Evolutionary conservation across 257 asterid genomes (phyloP), one percentile per base, ranked within the genome.

Genomic region (Cordia subcordata): DNA sequence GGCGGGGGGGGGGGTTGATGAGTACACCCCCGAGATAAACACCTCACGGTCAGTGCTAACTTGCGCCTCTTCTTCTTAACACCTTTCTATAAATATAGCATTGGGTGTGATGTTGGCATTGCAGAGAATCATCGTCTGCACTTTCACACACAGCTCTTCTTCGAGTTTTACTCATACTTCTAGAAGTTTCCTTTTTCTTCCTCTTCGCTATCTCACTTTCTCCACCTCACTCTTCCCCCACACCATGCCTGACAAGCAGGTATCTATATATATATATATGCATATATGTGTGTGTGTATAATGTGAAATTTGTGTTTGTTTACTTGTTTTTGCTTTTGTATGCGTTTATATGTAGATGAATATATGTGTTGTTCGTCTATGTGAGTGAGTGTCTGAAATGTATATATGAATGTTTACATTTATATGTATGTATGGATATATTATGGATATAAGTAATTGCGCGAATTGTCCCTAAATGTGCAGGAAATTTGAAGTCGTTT

Each of bases 211-310:
- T 15, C 56, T 61, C 53, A 49, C 55, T 33, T 49, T 46, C 70
- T 20, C 55, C 42, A 68, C 38, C 65, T 60, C 84, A 4, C 38
- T 60, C 9, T 21, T 47, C 38, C 53, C 18, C 59, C 68, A 66
- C 40, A 39, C 75, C 67, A 81, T 90, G 87, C 83, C 85, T 4
- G 81, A 77, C 55, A 64, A 68, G 49, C 83, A 81, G 96, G 97
- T 90, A 60, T n/a, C 14, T 16, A 3, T 55, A 18, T 11, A 13
- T 51, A 5, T 44, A 11, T 39, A 12, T 39, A 1, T 61, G 33
- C 32, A 13, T 19, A 4, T 45, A 1, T 57, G 18, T 22, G 18
- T 27, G 14, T 8, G 13, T 53, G 14, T 17, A 4, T 53, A n/a
- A 21, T 37, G 11, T 18, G 38, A 14, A 3, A 16, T 18, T 13